Conservation (phyloP, 495 filamentous ascomycete species). For the Neurospora sp. region DNA sequence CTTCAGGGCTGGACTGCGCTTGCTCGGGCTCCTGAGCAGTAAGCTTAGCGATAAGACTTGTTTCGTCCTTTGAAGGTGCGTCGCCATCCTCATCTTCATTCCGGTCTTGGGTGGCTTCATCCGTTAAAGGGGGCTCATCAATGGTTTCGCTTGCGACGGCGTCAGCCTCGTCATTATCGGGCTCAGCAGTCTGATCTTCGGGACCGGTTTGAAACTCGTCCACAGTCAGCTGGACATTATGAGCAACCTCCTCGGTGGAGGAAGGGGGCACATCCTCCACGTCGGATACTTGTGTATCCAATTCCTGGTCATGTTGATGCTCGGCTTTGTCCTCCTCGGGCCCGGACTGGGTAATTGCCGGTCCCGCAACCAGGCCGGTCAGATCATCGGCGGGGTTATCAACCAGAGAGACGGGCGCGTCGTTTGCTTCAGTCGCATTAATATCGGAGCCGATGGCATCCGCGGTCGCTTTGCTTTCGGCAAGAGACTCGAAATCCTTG, state of each 20-base stretch:
- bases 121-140: not conserved
- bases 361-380: not conserved
- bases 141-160: not conserved
- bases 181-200: not conserved
- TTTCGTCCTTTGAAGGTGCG: not conserved
- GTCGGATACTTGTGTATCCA: not conserved
- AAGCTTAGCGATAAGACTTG: not conserved
- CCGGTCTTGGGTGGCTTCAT: not conserved
- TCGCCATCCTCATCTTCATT: not conserved
- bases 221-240: not conserved
- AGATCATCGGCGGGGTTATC: not conserved
- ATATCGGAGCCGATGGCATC: not conserved
- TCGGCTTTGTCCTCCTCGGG: not conserved
- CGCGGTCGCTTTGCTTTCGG: not conserved
- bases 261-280: not conserved
- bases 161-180: not conserved
- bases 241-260: not conserved
- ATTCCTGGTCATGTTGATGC: not conserved
- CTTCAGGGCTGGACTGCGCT: not conserved
- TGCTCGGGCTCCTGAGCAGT: not conserved
- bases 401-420: not conserved
- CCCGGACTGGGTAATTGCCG: not conserved
- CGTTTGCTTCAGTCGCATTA: not conserved
- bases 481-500: not conserved
- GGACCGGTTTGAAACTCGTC: not conserved